Percentiles rank a stretch among this genome's conserved stretches.
Conservation (phyloP, 1,284 basidiomycete genomes). For the Athelia psychrophila region DNA sequence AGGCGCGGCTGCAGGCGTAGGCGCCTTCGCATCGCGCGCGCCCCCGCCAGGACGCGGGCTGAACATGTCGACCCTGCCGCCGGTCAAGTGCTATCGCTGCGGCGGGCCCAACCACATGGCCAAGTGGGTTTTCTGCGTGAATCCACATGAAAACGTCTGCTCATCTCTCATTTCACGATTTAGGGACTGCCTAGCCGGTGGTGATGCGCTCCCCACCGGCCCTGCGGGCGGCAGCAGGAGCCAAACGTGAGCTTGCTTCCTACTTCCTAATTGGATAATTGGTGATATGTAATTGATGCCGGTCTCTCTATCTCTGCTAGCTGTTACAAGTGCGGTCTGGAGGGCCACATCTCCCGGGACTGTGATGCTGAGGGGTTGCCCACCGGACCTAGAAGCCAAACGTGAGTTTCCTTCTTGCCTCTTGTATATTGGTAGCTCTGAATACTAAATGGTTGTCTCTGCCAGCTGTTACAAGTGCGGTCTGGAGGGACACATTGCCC, state of each 20-base stretch:
- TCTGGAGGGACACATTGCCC: constrained; percentile 73
- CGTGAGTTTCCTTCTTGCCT: too few relatives aligned
- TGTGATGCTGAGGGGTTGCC: too few relatives aligned
- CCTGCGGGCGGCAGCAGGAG: constrained; percentile 49
- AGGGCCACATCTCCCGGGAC: constrained; percentile 83
- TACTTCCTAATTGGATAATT: neutral
- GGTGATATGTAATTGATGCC: neutral
- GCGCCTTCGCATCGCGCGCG: constrained; percentile 56
- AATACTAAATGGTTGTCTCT: too few relatives aligned
- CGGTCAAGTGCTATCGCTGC: constrained; percentile 81
- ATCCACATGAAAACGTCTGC: constrained; percentile 7
- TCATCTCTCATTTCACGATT: too few relatives aligned
- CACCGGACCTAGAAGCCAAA: too few relatives aligned
- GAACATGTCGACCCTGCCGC: constrained; percentile 74
- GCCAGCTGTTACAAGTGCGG: constrained; percentile 88
- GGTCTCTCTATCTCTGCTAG: neutral
- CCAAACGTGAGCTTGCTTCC: constrained; percentile 50
- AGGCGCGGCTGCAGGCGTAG: constrained; percentile 35
- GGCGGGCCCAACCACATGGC: constrained; percentile 83
- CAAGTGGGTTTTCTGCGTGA: constrained; percentile 39
- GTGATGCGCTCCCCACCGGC: constrained; percentile 41
- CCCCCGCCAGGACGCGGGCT: constrained; percentile 70
- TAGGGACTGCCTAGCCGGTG: constrained; percentile 73
- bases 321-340: too few relatives aligned
- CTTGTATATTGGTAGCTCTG: too few relatives aligned